Conservation (phyloP, 306 rosid species). For the Crataegus laevigata region DNA sequence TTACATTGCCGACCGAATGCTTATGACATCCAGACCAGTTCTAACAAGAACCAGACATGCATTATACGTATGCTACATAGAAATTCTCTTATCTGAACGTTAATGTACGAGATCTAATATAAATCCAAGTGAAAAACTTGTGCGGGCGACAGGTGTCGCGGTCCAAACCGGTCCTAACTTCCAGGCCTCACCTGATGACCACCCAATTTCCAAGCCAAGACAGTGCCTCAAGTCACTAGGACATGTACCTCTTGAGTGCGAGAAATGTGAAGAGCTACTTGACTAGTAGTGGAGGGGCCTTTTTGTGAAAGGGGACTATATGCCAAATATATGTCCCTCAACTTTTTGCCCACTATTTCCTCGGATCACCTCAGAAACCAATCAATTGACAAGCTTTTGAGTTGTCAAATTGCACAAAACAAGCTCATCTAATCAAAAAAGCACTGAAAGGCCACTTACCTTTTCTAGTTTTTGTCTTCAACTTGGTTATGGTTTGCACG, state of each 20-base stretch:
- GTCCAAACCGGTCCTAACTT: no score
- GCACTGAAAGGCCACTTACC: conserved; percentile 18
- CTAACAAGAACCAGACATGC: background rate
- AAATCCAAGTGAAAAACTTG: background rate
- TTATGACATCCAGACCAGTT: no score
- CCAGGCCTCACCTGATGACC: no score
- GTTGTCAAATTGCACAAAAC: conserved; percentile 33
- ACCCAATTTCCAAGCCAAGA: background rate
- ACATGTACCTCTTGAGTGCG: background rate
- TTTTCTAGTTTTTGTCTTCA: conserved; percentile 18
- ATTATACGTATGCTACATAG: background rate
- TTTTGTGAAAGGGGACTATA: background rate
- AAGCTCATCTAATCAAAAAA: conserved; percentile 4
- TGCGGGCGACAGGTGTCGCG: no score
- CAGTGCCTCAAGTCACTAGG: no score
- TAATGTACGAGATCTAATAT: background rate
- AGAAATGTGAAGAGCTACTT: background rate
- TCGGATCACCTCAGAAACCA: conserved; percentile 9
- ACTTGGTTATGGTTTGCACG: conserved; percentile 16
- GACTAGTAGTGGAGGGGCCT: background rate
- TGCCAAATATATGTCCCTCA: background rate
- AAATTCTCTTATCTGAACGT: background rate
- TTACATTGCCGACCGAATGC: no score
- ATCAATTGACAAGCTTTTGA: conserved; percentile 22
- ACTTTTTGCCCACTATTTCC: background rate